A percentile compares a stretch with the other conserved stretches of the same genome.
phyloP scores from a whole-genome alignment of 2,329 filamentous ascomycete species.

The Ceratocystis huliohia region DNA sequence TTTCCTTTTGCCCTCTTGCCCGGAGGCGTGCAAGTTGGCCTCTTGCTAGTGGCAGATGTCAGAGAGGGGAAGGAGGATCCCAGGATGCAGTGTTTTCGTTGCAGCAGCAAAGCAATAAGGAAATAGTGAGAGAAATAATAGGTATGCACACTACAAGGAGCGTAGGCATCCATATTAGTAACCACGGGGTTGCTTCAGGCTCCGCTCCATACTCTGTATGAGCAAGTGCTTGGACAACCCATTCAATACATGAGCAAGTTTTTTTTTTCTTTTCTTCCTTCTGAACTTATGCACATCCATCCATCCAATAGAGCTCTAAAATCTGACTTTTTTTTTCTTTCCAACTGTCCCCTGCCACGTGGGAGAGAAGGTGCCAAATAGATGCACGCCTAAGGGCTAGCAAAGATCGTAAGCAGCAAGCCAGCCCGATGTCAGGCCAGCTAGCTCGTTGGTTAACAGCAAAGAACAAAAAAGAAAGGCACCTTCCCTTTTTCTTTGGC shows the following conservation, averaged over 20 bases:
- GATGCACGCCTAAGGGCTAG: neutral
- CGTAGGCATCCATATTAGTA: no score
- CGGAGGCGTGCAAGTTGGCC: neutral
- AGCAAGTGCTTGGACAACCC: neutral
- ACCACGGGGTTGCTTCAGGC: no score
- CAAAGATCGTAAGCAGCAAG: no score
- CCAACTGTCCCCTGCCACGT: neutral
- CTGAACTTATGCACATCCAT: no score
- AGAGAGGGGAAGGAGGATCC: neutral
- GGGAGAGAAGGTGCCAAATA: neutral
- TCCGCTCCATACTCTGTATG: no score
- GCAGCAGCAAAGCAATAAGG: no score
- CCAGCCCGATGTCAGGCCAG: no score
- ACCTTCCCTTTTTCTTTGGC: no score
- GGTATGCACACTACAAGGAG: no score
- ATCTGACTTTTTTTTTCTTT: neutral
- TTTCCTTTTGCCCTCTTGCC: neutral
- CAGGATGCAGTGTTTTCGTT: neutral
- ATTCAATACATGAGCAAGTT: neutral
- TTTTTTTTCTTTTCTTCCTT: neutral
- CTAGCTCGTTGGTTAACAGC: no score
- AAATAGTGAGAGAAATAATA: no score
- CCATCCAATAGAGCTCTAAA: neutral
- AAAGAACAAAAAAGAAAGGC: no score
- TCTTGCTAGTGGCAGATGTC: neutral